These are phyloP conservation scores for Chlorella sp. DNA, from an alignment of 139 green algal genomes.

Conservation along the genomic window DNA sequence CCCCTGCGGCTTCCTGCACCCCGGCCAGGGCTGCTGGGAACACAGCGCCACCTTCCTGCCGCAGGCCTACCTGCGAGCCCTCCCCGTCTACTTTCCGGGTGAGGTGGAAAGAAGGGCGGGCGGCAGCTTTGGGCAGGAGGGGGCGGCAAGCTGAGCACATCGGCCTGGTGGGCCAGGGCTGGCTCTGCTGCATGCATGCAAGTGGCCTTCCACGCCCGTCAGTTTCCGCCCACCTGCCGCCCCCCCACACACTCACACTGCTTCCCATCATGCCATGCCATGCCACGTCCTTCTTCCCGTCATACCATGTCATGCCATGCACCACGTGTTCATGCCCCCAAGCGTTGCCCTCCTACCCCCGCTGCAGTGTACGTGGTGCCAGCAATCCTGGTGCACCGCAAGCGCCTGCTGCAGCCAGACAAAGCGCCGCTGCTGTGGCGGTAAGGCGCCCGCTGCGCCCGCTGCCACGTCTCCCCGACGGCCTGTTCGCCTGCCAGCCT, in stretches of 20 bases:
- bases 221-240: too few relatives aligned
- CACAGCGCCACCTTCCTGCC: constrained; percentile 68
- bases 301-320: neutral
- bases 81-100: constrained; percentile 86
- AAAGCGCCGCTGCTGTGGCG: constrained; percentile 62
- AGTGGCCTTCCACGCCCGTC: neutral
- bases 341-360: constrained; percentile 37
- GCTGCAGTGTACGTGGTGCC: constrained; percentile 77
- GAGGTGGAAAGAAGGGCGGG: neutral
- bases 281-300: too few relatives aligned
- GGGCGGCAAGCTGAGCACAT: too few relatives aligned
- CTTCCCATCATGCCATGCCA: too few relatives aligned
- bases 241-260: too few relatives aligned
- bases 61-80: constrained; percentile 66
- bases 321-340: neutral
- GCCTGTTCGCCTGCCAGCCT: neutral
- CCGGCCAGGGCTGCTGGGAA: constrained; percentile 63
- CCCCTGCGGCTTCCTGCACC: constrained; percentile 75
- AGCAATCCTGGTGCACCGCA: constrained; percentile 89
- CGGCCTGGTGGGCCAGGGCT: neutral
- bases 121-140: neutral
- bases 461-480: neutral
- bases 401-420: constrained; percentile 60
- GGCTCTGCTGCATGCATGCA: neutral
- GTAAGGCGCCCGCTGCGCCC: constrained; percentile 53